Base-by-base conservation (phyloP, 2,329 filamentous ascomycete species). In the Aspergillus chevalieri region DNA sequence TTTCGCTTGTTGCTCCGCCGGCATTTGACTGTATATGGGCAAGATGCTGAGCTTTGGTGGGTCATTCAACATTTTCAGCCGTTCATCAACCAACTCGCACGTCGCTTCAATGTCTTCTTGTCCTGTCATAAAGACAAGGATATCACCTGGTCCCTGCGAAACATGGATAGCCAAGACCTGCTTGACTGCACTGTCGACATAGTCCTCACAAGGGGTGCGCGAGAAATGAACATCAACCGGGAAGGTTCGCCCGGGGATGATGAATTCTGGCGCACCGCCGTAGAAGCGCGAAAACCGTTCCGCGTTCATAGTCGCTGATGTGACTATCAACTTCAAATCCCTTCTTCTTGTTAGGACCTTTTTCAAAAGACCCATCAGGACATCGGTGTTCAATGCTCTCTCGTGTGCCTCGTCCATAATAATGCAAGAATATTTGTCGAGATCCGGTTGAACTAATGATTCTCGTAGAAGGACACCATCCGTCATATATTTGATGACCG, bases 341-440 rank as follows among this genome's bases (percentile, higher is more conserved):
- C 90, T 82, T 52, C 94, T 82, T 47, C 92, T 80, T 54, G 92
- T 86, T 43, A 98, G 74, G 3, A 98, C 92, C 71, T 98, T 98
- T 69, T 97, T 98, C 74, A 98, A 92, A 24, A 98, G 74, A 0
- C 93, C 93, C 88, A 98, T 95, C 12, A 98, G 74, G 15, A 98
- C 92, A 68, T 98, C 93, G 0, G 93, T 98, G 64, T 98, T 97
- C 45, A 98, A 74, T 1, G 93, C 92, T 67, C 93, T 82, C 70
- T 98, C 93, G 78, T 98, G 93, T 4, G 93, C 94, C 74, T 98
- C 93, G 65, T 98, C 93, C 93, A 98, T 98, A 70, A 98, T 98
- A 61, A 98, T 90, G 66, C 91, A 96, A 12, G 92, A 95, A 67
- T 98, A 98, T 56, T 89, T 88, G 68, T 97, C 93, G 43, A 98